Conservation (phyloP, 202 grass and related monocot genomes). For the Elaeis oleifera region DNA sequence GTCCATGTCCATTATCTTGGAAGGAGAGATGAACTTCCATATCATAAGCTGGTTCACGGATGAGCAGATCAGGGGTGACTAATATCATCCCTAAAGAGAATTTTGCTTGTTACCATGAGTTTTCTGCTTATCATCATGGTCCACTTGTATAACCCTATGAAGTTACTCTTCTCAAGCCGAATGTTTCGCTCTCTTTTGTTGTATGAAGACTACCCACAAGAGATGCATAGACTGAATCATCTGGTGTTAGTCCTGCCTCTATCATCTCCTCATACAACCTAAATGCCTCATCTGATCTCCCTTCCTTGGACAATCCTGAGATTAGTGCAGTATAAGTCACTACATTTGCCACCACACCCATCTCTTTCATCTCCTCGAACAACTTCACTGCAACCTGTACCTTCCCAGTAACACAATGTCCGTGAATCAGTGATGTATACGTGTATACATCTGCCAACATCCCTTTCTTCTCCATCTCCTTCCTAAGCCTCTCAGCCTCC, state of each 20-base stretch:
- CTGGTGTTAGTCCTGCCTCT: constrained; percentile 46
- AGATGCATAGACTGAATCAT: constrained; percentile 60
- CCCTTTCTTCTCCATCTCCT: constrained; percentile 87
- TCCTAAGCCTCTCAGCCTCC: constrained; percentile 70
- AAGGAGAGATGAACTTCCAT: too few relatives aligned
- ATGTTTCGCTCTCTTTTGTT: constrained; percentile 9
- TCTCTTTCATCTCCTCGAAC: constrained; percentile 71
- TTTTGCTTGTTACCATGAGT: too few relatives aligned
- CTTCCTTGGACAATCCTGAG: constrained; percentile 69
- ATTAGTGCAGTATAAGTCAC: constrained; percentile 72
- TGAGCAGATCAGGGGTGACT: too few relatives aligned
- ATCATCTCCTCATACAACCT: constrained; percentile 64
- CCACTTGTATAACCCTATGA: too few relatives aligned
- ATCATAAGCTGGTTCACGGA: too few relatives aligned
- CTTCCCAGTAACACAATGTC: constrained; percentile 67
- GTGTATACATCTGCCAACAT: constrained; percentile 67
- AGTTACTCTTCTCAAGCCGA: neutral
- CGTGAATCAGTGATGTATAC: constrained; percentile 66
- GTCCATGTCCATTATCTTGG: too few relatives aligned
- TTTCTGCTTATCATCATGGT: too few relatives aligned
- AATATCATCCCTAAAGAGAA: too few relatives aligned
- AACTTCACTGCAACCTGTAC: constrained; percentile 62
- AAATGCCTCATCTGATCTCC: constrained; percentile 74
- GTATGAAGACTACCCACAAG: constrained; percentile 69
- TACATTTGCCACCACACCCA: constrained; percentile 38